These are phyloP conservation scores for Xylaria digitata DNA, from an alignment of 2,329 filamentous ascomycete species.

Conservation along the genomic window DNA sequence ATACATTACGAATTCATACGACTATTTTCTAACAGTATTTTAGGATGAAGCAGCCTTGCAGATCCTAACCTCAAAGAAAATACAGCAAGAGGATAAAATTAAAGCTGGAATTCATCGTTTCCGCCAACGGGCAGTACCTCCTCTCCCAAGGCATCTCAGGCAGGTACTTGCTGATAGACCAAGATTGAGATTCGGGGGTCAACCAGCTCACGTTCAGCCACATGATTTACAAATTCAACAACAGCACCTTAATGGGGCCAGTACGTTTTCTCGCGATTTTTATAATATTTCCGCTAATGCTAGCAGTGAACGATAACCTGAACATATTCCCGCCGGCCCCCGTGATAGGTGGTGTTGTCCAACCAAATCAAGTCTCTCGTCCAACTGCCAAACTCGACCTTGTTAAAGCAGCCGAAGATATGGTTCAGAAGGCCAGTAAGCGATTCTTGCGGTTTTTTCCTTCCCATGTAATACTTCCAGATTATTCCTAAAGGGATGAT, in stretches of 20 bases:
- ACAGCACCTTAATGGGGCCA: not conserved
- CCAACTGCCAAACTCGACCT: not conserved
- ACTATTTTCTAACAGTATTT: constrained; percentile 30
- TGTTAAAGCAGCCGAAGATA: constrained; percentile 17
- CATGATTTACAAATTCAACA: constrained; percentile 6
- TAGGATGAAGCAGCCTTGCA: constrained; percentile 64
- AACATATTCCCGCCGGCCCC: not conserved
- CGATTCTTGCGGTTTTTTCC: not conserved
- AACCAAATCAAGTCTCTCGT: constrained; percentile 1
- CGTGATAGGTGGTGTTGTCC: not conserved
- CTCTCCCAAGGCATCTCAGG: not conserved
- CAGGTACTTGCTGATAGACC: not conserved
- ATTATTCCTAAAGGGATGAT: not conserved
- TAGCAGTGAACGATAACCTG: constrained; percentile 11
- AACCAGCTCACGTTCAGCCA: not conserved
- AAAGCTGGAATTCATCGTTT: not conserved
- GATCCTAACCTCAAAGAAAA: constrained; percentile 67
- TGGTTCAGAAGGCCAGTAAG: constrained; percentile 20
- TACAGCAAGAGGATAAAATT: constrained; percentile 53
- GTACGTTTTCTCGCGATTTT: constrained; percentile 14
- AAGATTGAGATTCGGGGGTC: not conserved
- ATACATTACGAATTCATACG: not conserved
- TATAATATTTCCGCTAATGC: constrained; percentile 14
- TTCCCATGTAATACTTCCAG: not conserved
- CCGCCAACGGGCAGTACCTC: too few species aligned